Base-by-base conservation (phyloP, 2,329 filamentous ascomycete genomes). In the Curvularia hawaiiensis region DNA sequence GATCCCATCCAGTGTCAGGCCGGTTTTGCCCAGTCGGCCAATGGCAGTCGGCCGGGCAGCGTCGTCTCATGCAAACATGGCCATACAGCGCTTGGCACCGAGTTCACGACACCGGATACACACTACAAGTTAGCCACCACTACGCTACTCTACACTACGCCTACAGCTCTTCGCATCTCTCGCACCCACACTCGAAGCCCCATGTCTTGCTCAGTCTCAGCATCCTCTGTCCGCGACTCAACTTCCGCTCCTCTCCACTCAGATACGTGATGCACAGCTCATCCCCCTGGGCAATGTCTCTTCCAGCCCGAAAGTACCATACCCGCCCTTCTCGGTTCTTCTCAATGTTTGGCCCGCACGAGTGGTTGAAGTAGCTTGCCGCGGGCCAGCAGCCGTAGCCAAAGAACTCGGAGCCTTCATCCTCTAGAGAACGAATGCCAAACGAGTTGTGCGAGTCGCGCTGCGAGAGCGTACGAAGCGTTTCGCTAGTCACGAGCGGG, bases 301-400 rank as follows among this genome's bases (percentile, higher is more conserved):
- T 60, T 0, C 59, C 71, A 3, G 76, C 67, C 39, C 67, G 63
- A 50, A 82, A 82, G 41, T 67, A 56, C 80, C 80, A 82, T 24
- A 47, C 58, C 38, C 77, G 63, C 0, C 79, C 79, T 1, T 68
- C 66, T 10, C 80, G 67, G 40, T 60, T 66, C 72, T 82, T 82
- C 44, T 65, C 66, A 1, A 82, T 59, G 43, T 79, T 82, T 24
- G 79, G 79, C 16, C 50, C 65, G 63, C 80, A 82, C 5, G 74
- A 77, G 60, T 82, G 80, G 50, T 82, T 82, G 71, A 81, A 82
- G 66, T 80, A 82, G 59, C 75, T 79, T 0, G 80, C 79, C 5
- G 68, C 66, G 0, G 79, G 77, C 75, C 79, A 82, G 33, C 81
- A 74, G 0, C 76, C 79, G 48, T 79, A 82, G 16, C 80, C 80